These are phyloP conservation scores for Drechslera avenae DNA, from an alignment of 2,329 filamentous ascomycete genomes.

Conservation along the genomic window DNA sequence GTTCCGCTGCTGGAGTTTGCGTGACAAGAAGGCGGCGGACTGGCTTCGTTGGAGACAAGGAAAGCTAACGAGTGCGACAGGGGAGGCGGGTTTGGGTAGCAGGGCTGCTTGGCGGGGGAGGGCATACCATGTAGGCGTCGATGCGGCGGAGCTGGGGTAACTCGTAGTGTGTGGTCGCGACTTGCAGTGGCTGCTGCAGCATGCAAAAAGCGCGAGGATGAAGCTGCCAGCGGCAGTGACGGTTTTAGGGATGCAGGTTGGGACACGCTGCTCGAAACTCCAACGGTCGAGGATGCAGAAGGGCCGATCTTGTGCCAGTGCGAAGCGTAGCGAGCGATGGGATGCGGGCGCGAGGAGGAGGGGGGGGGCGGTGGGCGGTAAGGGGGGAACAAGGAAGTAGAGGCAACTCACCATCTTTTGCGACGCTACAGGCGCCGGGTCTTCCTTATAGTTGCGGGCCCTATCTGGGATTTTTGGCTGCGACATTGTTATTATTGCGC, in stretches of 20 bases:
- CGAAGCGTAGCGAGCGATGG: slow-evolving; percentile 28
- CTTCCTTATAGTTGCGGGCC: slow-evolving; percentile 52
- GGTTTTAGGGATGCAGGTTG: slow-evolving; percentile 29
- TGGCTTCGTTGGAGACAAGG: slow-evolving; percentile 28
- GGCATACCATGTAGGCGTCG: slow-evolving; percentile 52
- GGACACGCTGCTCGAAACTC: slow-evolving; percentile 31
- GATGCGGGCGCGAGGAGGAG: slow-evolving; percentile 11
- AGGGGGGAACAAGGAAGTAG: slow-evolving; percentile 40
- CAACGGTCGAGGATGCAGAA: slow-evolving; percentile 40
- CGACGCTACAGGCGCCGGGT: slow-evolving; percentile 52
- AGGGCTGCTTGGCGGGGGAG: slow-evolving; percentile 46
- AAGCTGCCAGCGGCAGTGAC: slow-evolving; percentile 36
- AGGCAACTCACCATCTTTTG: slow-evolving; percentile 52
- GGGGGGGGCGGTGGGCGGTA: too few species aligned
- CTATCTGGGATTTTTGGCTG: slow-evolving; percentile 49
- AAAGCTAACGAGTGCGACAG: slow-evolving; percentile 37
- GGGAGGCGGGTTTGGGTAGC: slow-evolving; percentile 35
- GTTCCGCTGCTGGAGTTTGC: slow-evolving; percentile 37
- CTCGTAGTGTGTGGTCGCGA: slow-evolving; percentile 41
- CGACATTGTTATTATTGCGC: slow-evolving; percentile 50
- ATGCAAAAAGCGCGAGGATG: slow-evolving; percentile 47
- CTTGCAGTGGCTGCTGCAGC: slow-evolving; percentile 47
- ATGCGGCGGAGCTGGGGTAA: slow-evolving; percentile 44
- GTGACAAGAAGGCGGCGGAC: slow-evolving; percentile 40
- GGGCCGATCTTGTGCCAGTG: slow-evolving; percentile 16